A percentile compares a stretch with the other conserved stretches of the same genome.
Conservation (phyloP, 768 basidiomycete genomes). For the Tricholoma matsutake region DNA sequence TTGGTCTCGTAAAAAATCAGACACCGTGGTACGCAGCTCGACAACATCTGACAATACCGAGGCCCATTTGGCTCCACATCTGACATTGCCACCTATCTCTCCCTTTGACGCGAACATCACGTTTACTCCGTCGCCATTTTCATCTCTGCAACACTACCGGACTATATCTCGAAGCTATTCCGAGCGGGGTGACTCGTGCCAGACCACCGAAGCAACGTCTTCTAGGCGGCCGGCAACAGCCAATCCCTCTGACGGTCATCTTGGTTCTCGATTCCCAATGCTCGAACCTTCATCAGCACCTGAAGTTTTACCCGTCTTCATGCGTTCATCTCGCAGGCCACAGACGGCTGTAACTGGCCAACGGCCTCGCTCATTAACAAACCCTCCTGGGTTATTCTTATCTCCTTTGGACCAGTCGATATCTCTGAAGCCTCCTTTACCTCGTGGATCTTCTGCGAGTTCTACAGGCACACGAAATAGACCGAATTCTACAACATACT, state of each 20-base stretch:
- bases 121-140: constrained; percentile 29
- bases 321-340: background rate
- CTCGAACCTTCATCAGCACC: background rate
- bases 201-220: background rate
- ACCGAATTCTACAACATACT: constrained; percentile 32
- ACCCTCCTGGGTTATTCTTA: constrained; percentile 63
- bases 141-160: constrained; percentile 33
- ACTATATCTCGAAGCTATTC: constrained; percentile 45
- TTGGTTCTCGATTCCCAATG: background rate
- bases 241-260: background rate
- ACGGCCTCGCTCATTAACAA: constrained; percentile 49
- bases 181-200: constrained; percentile 9
- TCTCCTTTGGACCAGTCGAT: background rate
- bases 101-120: constrained; percentile 23
- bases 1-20: constrained; percentile 54
- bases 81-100: constrained; percentile 28
- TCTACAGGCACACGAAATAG: background rate
- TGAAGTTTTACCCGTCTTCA: constrained; percentile 1
- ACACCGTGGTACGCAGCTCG: constrained; percentile 14
- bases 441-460: constrained; percentile 11
- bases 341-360: constrained; percentile 19
- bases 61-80: constrained; percentile 22
- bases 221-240: background rate
- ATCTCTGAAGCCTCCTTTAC: constrained; percentile 21
- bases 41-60: constrained; percentile 5